Base-by-base conservation (phyloP, 2,329 filamentous ascomycete genomes). In the Botryotinia convoluta region DNA sequence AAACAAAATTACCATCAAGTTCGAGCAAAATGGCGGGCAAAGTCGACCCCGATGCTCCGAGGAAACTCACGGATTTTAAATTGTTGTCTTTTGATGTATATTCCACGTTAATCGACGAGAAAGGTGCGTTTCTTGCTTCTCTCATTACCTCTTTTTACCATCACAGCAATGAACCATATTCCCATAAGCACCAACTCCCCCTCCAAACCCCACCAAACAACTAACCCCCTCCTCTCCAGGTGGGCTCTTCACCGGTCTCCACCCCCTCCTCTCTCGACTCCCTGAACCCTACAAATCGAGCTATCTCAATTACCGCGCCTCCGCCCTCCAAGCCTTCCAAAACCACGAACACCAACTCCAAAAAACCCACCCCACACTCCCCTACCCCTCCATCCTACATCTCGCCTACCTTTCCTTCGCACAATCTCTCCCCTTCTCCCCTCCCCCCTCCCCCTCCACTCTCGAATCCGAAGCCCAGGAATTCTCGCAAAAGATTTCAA, bases 401-500 rank as follows among this genome's bases (percentile, higher is more conserved):
- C 63, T 39, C 26, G 45, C 44, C 32, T n/a, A 54, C 3, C 32
- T 67, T 1, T 39, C 44, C 32, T 51, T 39, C 45, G 22, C 20
- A 4, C 4, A 37, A n/a, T 42, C 0, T 80, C 80, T 0, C 81
- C 86, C 77, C 83, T 81, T 26, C 90, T 90, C 81, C 82, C 79
- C 0, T 79, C 75, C 1, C 75, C 78, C 45, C 81, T 81, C 35
- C 78, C 79, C 10, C 75, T 78, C 6, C 12, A 20, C 35, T 29
- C 45, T 67, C 14, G 35, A 67, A 54, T 26, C 44, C 32, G 22
- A 37, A 37, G 42, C 45, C 32, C 8, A n/a, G 14, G 7, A 20
- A 16, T 12, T 29, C 26, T 51, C 64, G 2, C 26, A 54, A 4
- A 67, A 18, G 2, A 39, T 39, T 5, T 9, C 64, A 16, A 37